Conservation (phyloP, 148 eudicot species). For the Cornus kousa region DNA sequence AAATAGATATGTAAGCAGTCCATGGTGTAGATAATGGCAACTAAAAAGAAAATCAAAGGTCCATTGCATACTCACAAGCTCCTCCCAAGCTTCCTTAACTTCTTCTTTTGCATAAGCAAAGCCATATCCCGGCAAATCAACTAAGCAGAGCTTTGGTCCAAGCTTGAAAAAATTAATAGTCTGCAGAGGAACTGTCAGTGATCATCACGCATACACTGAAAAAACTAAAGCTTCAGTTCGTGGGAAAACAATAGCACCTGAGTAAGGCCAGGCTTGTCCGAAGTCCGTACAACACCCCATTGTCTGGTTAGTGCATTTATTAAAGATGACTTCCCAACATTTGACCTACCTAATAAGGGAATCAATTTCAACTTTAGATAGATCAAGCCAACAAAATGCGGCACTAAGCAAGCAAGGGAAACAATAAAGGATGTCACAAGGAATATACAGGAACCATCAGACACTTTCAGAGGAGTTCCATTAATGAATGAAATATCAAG, state of each 20-base stretch:
- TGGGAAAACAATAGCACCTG: constrained; percentile 52
- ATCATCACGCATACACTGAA: constrained; percentile 9
- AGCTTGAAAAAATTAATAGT: constrained; percentile 88
- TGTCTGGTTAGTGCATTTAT: constrained; percentile 89
- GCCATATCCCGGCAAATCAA: constrained; percentile 97
- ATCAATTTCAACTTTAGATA: constrained; percentile 9
- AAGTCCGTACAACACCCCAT: constrained; percentile 96
- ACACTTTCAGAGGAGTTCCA: background rate
- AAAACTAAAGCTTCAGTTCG: constrained; percentile 3
- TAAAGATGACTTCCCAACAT: constrained; percentile 93
- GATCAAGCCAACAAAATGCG: background rate
- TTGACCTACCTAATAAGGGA: constrained; percentile 74
- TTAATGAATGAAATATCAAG: background rate
- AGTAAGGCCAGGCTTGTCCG: constrained; percentile 97
- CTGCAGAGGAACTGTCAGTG: constrained; percentile 43
- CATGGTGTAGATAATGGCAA: background rate
- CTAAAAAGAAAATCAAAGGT: constrained; percentile 2
- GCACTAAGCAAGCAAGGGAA: background rate
- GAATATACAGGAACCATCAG: background rate
- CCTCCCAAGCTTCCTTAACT: constrained; percentile 98
- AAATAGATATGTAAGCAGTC: too few relatives aligned
- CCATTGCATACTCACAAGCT: constrained; percentile 60
- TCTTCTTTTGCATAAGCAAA: constrained; percentile 99
- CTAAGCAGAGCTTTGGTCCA: constrained; percentile 75
- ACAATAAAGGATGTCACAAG: background rate